Conservation (phyloP, 1,139 yeast species). For the Nakaseomyces nivariensis region DNA sequence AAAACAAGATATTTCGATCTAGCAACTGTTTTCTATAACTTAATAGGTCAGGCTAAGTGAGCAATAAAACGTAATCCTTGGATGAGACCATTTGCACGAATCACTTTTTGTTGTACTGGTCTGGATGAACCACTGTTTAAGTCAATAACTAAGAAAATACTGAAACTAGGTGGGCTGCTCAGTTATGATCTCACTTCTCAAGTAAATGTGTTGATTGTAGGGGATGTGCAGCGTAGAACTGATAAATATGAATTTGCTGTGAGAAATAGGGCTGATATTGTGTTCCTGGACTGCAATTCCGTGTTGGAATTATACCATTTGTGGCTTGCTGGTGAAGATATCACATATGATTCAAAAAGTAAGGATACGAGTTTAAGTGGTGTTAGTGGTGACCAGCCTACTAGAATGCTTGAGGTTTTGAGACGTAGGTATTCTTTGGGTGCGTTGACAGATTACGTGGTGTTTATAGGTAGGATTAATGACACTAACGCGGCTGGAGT, state of each 20-base stretch:
- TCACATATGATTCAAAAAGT: constrained; percentile 12
- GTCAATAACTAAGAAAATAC: constrained; percentile 16
- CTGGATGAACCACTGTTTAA: constrained; percentile 16
- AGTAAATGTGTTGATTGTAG: constrained; percentile 24
- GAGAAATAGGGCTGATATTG: constrained; percentile 23
- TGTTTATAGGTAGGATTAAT: constrained; percentile 25
- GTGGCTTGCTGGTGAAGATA: constrained; percentile 27
- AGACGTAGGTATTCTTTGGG: constrained; percentile 13
- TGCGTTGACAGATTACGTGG: constrained; percentile 18
- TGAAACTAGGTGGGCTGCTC: constrained; percentile 26
- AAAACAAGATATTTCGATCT: neutral
- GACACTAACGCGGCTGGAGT: constrained; percentile 7
- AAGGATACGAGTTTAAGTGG: neutral
- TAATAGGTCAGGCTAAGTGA: too few relatives aligned
- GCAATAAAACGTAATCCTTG: neutral
- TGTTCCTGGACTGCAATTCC: constrained; percentile 15
- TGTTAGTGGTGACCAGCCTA: constrained; percentile 4
- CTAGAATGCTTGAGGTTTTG: constrained; percentile 16
- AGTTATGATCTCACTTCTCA: constrained; percentile 23
- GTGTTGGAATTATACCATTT: constrained; percentile 20
- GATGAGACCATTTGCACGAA: constrained; percentile 25
- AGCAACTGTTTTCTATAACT: too few relatives aligned
- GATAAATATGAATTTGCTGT: constrained; percentile 25
- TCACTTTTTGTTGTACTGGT: constrained; percentile 27
- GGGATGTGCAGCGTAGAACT: constrained; percentile 8